Evolutionary conservation across 2,329 filamentous ascomycete species (phyloP), one percentile per base, ranked within the genome.

Genomic region (Fusarium sambucinum): DNA sequence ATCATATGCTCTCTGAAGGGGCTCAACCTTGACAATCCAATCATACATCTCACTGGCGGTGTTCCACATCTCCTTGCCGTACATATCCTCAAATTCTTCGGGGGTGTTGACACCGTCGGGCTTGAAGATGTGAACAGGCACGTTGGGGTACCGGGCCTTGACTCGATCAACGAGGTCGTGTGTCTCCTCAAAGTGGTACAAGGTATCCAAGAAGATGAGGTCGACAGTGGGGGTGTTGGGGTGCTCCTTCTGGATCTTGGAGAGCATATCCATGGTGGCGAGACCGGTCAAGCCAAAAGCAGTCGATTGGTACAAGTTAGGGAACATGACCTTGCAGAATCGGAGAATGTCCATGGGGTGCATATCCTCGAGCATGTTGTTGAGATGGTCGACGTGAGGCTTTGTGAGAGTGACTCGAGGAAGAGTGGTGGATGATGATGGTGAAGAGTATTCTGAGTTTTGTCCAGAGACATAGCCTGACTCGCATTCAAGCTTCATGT

Each of bases 21-120:
- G 96, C 84, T 99, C 96, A 48, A 99, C 96, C 85, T 99, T 99
- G 82, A 94, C 96, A 67, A 96, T 86, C 86, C 93, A 98, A 85
- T 99, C 96, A 81, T 99, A 99, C 75, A 95, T 87, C 76, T 97
- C 92, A 50, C 94, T 87, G 69, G 96, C 91, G 32, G 84, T 87
- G 78, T 97, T 92, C 90, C 94, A 99, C 47, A 98, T 83, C 70
- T 89, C 88, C 77, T 90, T 85, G 75, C 96, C 96, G 77, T 97
- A 93, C 75, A 89, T 90, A 65, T 86, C 83, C 78, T 93, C 91
- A 76, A 99, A 97, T 69, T 97, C 90, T 52, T 87, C 87, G 19
- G 87, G 85, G 0, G 86, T 94, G 57, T 91, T 86, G 74, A 87
- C 87, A 52, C 91, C 93, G 53, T 90, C 87, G 14, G 96, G 96